These are phyloP conservation scores for Chiua virens DNA, from an alignment of 768 basidiomycete species.

Conservation along the genomic window DNA sequence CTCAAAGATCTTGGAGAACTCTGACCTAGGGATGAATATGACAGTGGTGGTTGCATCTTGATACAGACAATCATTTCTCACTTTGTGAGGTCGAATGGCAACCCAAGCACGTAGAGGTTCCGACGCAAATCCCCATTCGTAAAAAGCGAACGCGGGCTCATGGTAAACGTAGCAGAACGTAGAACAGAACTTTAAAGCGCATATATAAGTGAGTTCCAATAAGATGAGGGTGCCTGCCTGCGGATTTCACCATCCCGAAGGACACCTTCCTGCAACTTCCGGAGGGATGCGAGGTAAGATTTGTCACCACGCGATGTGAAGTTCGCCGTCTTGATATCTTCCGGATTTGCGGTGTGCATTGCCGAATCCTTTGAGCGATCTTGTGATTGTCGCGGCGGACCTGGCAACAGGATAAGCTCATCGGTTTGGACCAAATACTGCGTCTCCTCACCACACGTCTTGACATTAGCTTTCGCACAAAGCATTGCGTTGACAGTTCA, in stretches of 20 bases:
- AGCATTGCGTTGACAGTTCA: background rate
- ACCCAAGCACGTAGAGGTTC: conserved; percentile 81
- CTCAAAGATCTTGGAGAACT: conserved; percentile 62
- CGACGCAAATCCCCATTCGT: conserved; percentile 50
- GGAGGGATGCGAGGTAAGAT: conserved; percentile 13
- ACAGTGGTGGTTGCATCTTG: background rate
- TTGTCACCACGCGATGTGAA: too few relatives aligned
- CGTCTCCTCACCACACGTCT: conserved; percentile 9
- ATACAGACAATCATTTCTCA: conserved; percentile 30
- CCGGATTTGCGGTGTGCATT: background rate
- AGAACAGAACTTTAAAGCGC: conserved; percentile 38
- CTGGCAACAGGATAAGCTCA: conserved; percentile 9
- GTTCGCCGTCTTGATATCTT: conserved; percentile 13
- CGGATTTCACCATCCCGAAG: conserved; percentile 55
- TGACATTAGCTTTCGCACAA: conserved; percentile 1
- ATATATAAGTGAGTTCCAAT: conserved; percentile 17
- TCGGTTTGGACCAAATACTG: background rate
- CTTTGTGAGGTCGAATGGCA: conserved; percentile 83
- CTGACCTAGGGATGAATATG: conserved; percentile 33
- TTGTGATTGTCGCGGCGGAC: conserved; percentile 9
- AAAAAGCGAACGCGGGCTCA: conserved; percentile 12
- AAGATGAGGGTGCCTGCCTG: conserved; percentile 44
- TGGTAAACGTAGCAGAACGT: conserved; percentile 10
- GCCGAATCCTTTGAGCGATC: conserved; percentile 1
- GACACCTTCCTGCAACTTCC: conserved; percentile 19